Base-by-base conservation (phyloP, 179 eudicot species). In the Patellifolia procumbens region DNA sequence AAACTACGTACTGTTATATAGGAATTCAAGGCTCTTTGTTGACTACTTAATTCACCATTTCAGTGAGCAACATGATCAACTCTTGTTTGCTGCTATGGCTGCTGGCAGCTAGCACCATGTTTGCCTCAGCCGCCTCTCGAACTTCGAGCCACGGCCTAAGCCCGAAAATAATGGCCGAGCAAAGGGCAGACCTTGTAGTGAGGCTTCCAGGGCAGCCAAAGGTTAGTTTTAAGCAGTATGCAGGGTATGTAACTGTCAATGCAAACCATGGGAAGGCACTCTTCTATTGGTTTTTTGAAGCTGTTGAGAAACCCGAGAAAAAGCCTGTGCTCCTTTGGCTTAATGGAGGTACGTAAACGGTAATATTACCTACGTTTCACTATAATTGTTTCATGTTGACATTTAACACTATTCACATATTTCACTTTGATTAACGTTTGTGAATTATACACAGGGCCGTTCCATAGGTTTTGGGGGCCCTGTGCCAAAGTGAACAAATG, bases 301-400 rank as follows among this genome's bases (percentile, higher is more conserved):
- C 96, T 69, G 55, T 73, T 13, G 65, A 61, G 19, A 65, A 77
- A 19, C 88, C 89, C 0, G 55, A 70, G 4, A 59, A 58, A 0
- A 88, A 83, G 69, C 93, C 93, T 74, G 82, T 91, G 51, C 83
- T 91, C 58, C 90, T 91, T 77, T 89, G 96, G 96, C 96, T 91
- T 65, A 91, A 91, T 85, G 96, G 96, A 91, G 96, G 96, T 88
- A 37, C 34, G 9, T 74, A 37, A 29, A 2, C 29, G 0, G 16
- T 37, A 19, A 35, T 34, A 32, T 16, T 7, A 32, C 20, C 16
- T 28, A 16, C 32, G 31, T 11, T 6, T 32, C 19, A 5, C 10
- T 4, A 0, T 11, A 56, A 52, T 52, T n/a, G n/a, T n/a, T n/a
- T n/a, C n/a, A n/a, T n/a, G n/a, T n/a, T n/a, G n/a, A n/a, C n/a